Evolutionary conservation across 768 basidiomycete species (phyloP), one percentile per base, ranked within the genome.

Genomic region (Collybia sordida): DNA sequence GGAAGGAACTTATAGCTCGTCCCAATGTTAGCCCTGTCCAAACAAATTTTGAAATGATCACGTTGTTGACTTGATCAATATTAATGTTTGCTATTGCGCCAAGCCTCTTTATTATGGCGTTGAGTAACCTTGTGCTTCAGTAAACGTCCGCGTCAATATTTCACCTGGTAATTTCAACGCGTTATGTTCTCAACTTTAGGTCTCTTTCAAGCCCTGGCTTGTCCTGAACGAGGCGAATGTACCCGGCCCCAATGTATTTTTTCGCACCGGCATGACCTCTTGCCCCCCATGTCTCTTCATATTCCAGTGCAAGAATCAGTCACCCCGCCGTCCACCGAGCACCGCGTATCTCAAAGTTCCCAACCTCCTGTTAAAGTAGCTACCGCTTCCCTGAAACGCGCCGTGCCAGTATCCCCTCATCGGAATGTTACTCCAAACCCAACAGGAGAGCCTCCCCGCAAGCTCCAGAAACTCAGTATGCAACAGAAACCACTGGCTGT

Each of bases 151-250:
- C 48, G 31, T 31, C 31, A 11, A 31, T 31, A 31, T 14, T 31
- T 11, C 31, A 31, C 9, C 31, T 31, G 31, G 9, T 2, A 31
- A 14, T 14, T 31, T 31, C 31, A 18, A n/a, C 42, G 14, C 18
- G 23, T 40, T 49, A 88, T 91, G 90, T 90, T 92, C 62, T 76
- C 85, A 23, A 69, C 77, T 3, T 63, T 78, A 4, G 73, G 75
- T 6, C 74, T 85, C 17, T 90, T 91, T 64, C 75, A 73, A 21
- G 64, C 69, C 4, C 56, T 85, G 9, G 63, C 75, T 6, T 92
- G 90, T 70, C 89, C 89, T 4, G 75, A 82, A 22, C 59, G 47
- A 48, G 42, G 59, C 2, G 50, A 64, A 34, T 90, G 90, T 61
- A 62, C 63, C 1, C 71, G 83, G 17, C 52, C 67, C 6, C 60